Evolutionary conservation across 2,329 filamentous ascomycete genomes (phyloP).

Genomic region (Blumeria hordei): DNA sequence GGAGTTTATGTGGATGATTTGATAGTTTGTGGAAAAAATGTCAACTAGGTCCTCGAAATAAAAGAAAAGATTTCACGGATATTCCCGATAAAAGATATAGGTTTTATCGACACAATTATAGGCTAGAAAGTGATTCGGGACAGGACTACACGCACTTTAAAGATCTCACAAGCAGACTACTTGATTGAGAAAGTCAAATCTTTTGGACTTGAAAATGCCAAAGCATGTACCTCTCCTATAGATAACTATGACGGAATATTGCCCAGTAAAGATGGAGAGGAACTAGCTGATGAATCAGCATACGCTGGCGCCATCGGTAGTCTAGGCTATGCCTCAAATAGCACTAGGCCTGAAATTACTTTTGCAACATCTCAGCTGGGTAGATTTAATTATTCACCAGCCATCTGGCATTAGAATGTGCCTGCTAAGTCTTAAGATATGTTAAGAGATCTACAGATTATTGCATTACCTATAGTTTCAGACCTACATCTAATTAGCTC

Average conservation of each 20-base stretch:
- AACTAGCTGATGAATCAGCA: not conserved
- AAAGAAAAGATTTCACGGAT: too few species aligned
- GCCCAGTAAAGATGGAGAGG: not conserved
- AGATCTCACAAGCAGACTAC: not conserved
- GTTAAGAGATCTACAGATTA: not conserved
- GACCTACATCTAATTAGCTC: not conserved
- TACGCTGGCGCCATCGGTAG: not conserved
- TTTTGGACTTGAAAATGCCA: not conserved
- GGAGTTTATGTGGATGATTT: too few species aligned
- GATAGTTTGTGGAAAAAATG: too few species aligned
- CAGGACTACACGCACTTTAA: not conserved
- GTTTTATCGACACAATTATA: not conserved
- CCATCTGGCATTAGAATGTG: not conserved
- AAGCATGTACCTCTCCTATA: not conserved
- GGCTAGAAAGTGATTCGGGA: not conserved
- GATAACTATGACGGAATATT: not conserved
- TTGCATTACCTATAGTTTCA: not conserved
- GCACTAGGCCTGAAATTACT: not conserved
- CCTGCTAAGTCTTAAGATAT: not conserved
- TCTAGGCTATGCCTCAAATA: not conserved
- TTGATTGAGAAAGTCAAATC: not conserved
- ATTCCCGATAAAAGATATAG: too few species aligned
- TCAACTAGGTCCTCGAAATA: too few species aligned
- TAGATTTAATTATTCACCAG: not conserved
- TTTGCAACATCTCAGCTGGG: not conserved